phyloP scores from a whole-genome alignment of 2,329 filamentous ascomycete species.

The Chalara sp. region DNA sequence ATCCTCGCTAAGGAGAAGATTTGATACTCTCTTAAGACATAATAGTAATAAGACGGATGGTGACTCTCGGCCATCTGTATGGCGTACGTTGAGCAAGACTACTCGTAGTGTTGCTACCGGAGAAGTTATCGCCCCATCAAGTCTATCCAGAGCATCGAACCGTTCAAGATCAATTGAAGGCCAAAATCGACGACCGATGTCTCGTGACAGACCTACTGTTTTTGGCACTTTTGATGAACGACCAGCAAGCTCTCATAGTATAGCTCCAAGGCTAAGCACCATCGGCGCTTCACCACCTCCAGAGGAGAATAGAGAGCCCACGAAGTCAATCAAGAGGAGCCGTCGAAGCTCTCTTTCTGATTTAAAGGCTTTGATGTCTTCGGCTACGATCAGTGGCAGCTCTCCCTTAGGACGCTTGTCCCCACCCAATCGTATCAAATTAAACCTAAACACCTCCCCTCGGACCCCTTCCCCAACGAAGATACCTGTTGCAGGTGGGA shows the following conservation, averaged over 20 bases:
- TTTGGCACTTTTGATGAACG: slow-evolving; percentile 58
- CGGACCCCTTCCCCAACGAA: slow-evolving; percentile 26
- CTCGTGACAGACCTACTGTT: slow-evolving; percentile 54
- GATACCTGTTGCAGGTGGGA: slow-evolving; percentile 22
- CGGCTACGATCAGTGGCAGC: slow-evolving; percentile 42
- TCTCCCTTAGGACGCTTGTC: slow-evolving; percentile 24
- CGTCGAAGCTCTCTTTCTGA: slow-evolving; percentile 89
- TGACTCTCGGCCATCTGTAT: slow-evolving; percentile 69
- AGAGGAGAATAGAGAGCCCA: slow-evolving; percentile 37
- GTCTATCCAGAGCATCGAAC: slow-evolving; percentile 58
- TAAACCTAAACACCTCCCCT: slow-evolving; percentile 20
- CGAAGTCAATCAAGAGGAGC: slow-evolving; percentile 59
- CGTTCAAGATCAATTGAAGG: slow-evolving; percentile 74
- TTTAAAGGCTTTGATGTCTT: slow-evolving; percentile 62
- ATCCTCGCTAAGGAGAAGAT: slow-evolving; percentile 77
- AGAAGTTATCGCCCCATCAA: slow-evolving; percentile 44
- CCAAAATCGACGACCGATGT: slow-evolving; percentile 48
- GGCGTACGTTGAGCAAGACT: slow-evolving; percentile 84
- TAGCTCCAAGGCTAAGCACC: slow-evolving; percentile 19
- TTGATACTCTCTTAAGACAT: slow-evolving; percentile 68
- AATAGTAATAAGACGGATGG: slow-evolving; percentile 67
- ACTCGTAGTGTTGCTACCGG: slow-evolving; percentile 51
- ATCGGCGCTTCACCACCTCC: slow-evolving; percentile 26
- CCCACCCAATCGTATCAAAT: slow-evolving; percentile 5
- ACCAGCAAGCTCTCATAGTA: slow-evolving; percentile 49